Percentiles rank a stretch among this genome's conserved stretches.
Evolutionary conservation across 345 rosid genomes (phyloP).

Genomic region (Lepidium sativum): DNA sequence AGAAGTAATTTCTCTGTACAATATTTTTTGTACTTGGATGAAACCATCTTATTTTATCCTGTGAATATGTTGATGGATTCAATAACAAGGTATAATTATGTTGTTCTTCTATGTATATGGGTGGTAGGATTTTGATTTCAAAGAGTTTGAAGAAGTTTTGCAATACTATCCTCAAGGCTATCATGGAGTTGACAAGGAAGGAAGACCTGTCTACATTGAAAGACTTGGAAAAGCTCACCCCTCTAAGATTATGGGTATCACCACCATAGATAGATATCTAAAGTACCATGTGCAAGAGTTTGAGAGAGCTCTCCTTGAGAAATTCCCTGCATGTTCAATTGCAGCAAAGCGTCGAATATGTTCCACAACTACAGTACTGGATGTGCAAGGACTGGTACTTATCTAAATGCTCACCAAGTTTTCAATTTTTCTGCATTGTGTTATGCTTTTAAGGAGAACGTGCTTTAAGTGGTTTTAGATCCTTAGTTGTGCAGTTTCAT

Average conservation of each 20-base stretch:
- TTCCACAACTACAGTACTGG: conserved; percentile 81
- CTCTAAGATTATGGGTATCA: conserved; percentile 70
- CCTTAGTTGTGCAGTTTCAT: conserved; percentile 23
- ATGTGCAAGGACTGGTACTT: conserved; percentile 89
- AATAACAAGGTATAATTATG: not conserved
- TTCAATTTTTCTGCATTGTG: not conserved
- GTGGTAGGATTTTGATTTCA: conserved; percentile 75
- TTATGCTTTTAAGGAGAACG: not conserved
- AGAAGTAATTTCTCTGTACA: not conserved
- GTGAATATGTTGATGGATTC: not conserved
- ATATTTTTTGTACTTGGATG: not conserved
- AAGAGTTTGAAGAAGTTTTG: conserved; percentile 87
- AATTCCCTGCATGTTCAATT: conserved; percentile 89
- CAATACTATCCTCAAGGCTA: conserved; percentile 93
- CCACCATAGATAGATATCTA: conserved; percentile 65
- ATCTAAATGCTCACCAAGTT: not conserved
- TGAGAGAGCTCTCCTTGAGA: conserved; percentile 78
- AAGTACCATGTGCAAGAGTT: conserved; percentile 96
- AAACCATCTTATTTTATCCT: not conserved
- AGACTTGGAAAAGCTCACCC: conserved; percentile 95
- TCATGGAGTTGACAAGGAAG: conserved; percentile 97
- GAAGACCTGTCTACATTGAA: conserved; percentile 92
- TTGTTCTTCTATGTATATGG: not conserved
- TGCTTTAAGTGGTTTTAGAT: conserved; percentile 6
- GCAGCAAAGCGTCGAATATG: conserved; percentile 73